Percentiles rank a stretch among this genome's conserved stretches.
phyloP scores from a whole-genome alignment of 2,329 filamentous ascomycete genomes.

The Lachnellula arida region DNA sequence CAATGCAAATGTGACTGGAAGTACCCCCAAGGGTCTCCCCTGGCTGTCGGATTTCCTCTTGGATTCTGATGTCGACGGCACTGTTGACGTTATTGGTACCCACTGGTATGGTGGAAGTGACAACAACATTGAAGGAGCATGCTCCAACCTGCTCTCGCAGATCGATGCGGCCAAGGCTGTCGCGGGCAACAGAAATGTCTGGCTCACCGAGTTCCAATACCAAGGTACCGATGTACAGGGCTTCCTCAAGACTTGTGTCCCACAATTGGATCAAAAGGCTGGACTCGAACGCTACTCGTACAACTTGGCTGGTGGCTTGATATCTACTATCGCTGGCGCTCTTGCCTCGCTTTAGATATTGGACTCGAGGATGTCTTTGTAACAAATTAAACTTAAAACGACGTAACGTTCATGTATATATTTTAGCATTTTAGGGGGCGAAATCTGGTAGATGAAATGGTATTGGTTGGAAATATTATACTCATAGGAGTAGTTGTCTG shows the following conservation, averaged over 20 bases:
- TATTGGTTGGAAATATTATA: not conserved
- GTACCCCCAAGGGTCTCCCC: conserved; percentile 36
- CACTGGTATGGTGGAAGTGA: conserved; percentile 42
- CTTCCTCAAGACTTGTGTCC: conserved; percentile 41
- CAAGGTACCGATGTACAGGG: conserved; percentile 26
- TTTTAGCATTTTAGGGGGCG: not conserved
- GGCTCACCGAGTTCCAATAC: conserved; percentile 43
- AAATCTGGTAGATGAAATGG: not conserved
- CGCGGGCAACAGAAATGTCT: conserved; percentile 34
- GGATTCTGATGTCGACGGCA: conserved; percentile 36
- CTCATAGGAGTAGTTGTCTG: not conserved
- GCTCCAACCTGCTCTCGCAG: no score
- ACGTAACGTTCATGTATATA: not conserved
- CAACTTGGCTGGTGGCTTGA: conserved; percentile 35
- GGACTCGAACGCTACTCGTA: conserved; percentile 37
- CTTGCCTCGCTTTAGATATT: not conserved
- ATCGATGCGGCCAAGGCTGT: no score
- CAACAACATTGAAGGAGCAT: no score
- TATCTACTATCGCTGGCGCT: not conserved
- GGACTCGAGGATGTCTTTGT: not conserved
- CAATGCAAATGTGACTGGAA: conserved; percentile 33
- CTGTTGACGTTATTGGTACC: conserved; percentile 41
- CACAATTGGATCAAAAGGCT: conserved; percentile 36
- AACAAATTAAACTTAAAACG: not conserved
- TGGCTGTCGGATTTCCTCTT: conserved; percentile 33